These are phyloP conservation scores for Aspergillus japonicus DNA, from an alignment of 2,329 filamentous ascomycete species.

Conservation along the genomic window DNA sequence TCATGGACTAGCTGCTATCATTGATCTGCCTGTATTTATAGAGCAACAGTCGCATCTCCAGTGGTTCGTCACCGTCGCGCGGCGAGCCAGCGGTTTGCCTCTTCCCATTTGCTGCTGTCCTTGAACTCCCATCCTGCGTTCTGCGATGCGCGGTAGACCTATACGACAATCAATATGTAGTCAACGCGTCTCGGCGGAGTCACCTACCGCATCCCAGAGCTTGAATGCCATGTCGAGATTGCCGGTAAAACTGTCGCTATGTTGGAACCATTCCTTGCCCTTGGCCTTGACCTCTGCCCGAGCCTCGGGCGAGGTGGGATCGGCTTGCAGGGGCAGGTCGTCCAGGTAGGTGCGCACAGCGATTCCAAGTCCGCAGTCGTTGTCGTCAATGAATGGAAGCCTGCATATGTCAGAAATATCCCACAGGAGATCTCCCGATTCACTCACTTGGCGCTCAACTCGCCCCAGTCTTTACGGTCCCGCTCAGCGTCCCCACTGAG, in stretches of 20 bases:
- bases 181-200: background rate
- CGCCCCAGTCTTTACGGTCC: slow-evolving; percentile 63
- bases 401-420: slow-evolving; percentile 22
- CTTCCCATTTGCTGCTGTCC: slow-evolving; percentile 56
- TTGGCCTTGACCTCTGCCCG: slow-evolving; percentile 53
- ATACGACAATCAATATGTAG: slow-evolving; percentile 1
- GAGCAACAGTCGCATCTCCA: background rate
- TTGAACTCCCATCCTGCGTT: slow-evolving; percentile 53
- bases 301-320: slow-evolving; percentile 52
- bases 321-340: slow-evolving; percentile 55
- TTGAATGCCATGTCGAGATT: slow-evolving; percentile 62
- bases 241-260: slow-evolving; percentile 56
- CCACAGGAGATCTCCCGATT: background rate
- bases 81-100: slow-evolving; percentile 60
- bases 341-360: slow-evolving; percentile 51
- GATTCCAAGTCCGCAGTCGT: slow-evolving; percentile 49
- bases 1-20: background rate
- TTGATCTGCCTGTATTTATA: background rate
- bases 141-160: slow-evolving; percentile 61
- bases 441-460: slow-evolving; percentile 69
- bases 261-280: slow-evolving; percentile 61
- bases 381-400: slow-evolving; percentile 47
- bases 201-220: slow-evolving; percentile 64
- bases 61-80: slow-evolving; percentile 33
- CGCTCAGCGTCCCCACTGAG: slow-evolving; percentile 76